Evolutionary conservation across 495 filamentous ascomycete species (phyloP), one percentile per base, ranked within the genome.

Genomic region (Annulohypoxylon nitens): DNA sequence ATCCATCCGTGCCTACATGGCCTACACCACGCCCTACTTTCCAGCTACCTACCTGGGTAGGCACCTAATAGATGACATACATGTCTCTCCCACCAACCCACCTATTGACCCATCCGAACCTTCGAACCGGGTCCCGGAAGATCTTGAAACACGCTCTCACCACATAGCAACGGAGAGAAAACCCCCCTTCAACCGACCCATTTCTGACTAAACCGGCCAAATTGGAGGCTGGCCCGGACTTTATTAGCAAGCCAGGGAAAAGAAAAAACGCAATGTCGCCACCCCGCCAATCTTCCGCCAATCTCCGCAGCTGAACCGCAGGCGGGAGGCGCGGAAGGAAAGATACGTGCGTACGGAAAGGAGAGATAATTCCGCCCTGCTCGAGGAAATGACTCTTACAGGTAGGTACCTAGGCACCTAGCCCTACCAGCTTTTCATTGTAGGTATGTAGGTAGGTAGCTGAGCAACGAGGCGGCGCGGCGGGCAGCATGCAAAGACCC

Each of bases 231-330:
- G 37, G 12, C 37, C 25, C 37, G 18, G 36, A 20, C 30, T 36
- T 20, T 11, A 57, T 12, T 33, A 55, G 14, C 30, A 55, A 23
- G 16, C 20, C 30, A 30, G 3, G 16, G 7, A 7, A n/a, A 6
- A 33, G 30, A 26, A 55, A 7, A 9, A n/a, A 36, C 7, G 30
- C 5, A 25, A 39, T 11, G 20, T 43, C 39, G 39, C 39, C 39
- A 43, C 39, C 14, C 39, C 39, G 39, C 39, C 10, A 33, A 12
- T 33, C 30, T 26, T 54, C 23, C 50, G 23, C 25, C 16, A 25
- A 34, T 26, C 25, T 10, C 16, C 11, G 25, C 33, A 53, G 59
- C 66, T 62, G 48, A 63, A 36, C 47, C 47, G 66, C 48, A 50
- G 7, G 58, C 16, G 9, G 9, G 66, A 55, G 66, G 66, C 66